Evolutionary conservation across 2,329 filamentous ascomycete genomes (phyloP).

Genomic region (Rutstroemia sp.): DNA sequence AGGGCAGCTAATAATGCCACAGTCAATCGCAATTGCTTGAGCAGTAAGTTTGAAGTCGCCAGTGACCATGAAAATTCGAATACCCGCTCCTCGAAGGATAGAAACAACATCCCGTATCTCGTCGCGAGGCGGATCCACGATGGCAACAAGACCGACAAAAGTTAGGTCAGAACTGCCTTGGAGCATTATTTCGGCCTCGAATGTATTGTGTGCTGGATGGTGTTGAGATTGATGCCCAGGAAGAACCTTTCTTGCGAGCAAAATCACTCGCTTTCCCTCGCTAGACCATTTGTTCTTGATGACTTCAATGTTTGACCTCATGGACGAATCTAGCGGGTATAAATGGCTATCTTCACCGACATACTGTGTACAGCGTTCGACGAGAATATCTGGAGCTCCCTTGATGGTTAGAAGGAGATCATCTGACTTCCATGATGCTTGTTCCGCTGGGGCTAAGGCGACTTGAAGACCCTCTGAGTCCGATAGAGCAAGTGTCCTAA

Average conservation of each 20-base stretch:
- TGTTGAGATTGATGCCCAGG: conserved; percentile 7
- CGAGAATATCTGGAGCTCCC: conserved; percentile 62
- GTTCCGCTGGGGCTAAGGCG: conserved; percentile 11
- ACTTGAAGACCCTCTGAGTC: conserved; percentile 9
- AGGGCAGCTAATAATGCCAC: conserved; percentile 53
- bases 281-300: conserved; percentile 61
- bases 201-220: conserved; percentile 31
- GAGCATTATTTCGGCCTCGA: conserved; percentile 48
- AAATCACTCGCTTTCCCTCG: conserved; percentile 57
- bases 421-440: conserved; percentile 6
- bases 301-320: conserved; percentile 40
- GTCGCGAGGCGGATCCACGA: conserved; percentile 49
- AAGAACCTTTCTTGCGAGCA: conserved; percentile 51
- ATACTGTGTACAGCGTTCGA: conserved; percentile 57
- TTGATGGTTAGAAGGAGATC: conserved; percentile 57
- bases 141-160: conserved; percentile 47
- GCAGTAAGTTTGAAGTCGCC: conserved; percentile 73
- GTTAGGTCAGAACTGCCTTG: conserved; percentile 41
- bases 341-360: conserved; percentile 48
- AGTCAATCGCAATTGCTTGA: conserved; percentile 61
- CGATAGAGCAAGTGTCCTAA: conserved; percentile 51
- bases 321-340: conserved; percentile 38
- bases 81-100: conserved; percentile 58
- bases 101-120: conserved; percentile 49
- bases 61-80: conserved; percentile 70